phyloP scores from a whole-genome alignment of 2,329 filamentous ascomycete genomes.

The Pseudogymnoascus sp. region DNA sequence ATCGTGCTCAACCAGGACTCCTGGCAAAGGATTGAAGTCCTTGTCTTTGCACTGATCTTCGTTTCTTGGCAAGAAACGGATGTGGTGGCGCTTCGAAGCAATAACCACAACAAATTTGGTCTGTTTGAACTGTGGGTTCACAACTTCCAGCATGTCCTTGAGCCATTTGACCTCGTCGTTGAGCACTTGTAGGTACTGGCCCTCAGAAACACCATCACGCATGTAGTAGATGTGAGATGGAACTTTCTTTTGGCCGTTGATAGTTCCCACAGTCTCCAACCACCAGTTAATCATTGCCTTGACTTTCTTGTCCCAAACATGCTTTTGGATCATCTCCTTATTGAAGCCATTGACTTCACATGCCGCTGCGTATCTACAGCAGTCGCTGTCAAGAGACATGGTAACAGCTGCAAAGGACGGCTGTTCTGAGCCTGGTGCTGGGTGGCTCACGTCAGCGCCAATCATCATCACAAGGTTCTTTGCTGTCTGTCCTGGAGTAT shows the following conservation, averaged over 20 bases:
- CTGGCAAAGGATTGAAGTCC: slow-evolving; percentile 75
- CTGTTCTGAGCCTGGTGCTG: slow-evolving; percentile 54
- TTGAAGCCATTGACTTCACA: slow-evolving; percentile 77
- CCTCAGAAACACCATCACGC: slow-evolving; percentile 84
- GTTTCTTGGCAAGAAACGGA: slow-evolving; percentile 67
- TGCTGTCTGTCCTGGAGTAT: neutral
- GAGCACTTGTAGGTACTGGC: slow-evolving; percentile 73
- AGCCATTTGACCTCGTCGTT: slow-evolving; percentile 55
- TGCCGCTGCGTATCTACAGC: slow-evolving; percentile 66
- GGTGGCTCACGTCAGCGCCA: slow-evolving; percentile 85
- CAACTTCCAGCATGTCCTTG: slow-evolving; percentile 49
- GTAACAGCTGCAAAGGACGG: slow-evolving; percentile 84
- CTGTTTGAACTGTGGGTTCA: slow-evolving; percentile 11
- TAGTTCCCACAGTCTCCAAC: slow-evolving; percentile 36
- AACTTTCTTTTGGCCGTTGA: slow-evolving; percentile 39
- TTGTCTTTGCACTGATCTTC: slow-evolving; percentile 49
- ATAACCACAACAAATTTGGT: slow-evolving; percentile 73
- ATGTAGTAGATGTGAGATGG: slow-evolving; percentile 83
- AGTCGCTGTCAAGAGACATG: slow-evolving; percentile 63
- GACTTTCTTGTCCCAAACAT: slow-evolving; percentile 46
- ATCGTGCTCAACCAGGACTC: slow-evolving; percentile 78
- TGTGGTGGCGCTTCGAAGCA: slow-evolving; percentile 87
- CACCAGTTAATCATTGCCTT: slow-evolving; percentile 59
- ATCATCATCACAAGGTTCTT: slow-evolving; percentile 58
- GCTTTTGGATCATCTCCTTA: slow-evolving; percentile 58